Percentiles rank a stretch among this genome's conserved stretches.
These are phyloP conservation scores for Pseudopyricularia javanii DNA, from an alignment of 2,329 filamentous ascomycete genomes.

Conservation along the genomic window DNA sequence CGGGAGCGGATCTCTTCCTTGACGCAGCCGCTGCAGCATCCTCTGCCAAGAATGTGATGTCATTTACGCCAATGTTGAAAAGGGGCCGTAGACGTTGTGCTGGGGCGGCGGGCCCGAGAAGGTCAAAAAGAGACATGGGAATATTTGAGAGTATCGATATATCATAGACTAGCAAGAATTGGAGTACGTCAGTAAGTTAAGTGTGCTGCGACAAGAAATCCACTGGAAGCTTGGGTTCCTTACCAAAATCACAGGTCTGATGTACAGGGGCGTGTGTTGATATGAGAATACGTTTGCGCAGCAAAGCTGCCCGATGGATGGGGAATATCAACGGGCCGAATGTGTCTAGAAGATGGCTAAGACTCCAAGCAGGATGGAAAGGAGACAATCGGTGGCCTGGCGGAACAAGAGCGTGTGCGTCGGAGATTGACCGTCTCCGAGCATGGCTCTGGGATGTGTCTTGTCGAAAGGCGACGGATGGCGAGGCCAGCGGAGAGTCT, in stretches of 20 bases:
- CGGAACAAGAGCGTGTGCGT: conserved; percentile 44
- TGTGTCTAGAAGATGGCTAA: conserved; percentile 62
- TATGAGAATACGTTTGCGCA: conserved; percentile 80
- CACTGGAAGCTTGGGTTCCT: no score
- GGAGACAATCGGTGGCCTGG: conserved; percentile 56
- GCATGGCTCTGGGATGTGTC: conserved; percentile 28
- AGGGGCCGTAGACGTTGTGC: conserved; percentile 62
- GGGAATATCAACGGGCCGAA: conserved; percentile 92
- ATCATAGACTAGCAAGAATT: conserved; percentile 59
- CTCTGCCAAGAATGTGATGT: conserved; percentile 67
- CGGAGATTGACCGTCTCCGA: conserved; percentile 48
- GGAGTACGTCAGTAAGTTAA: conserved; percentile 3
- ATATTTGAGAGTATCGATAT: conserved; percentile 88
- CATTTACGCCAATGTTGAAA: conserved; percentile 89
- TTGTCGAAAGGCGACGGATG: conserved; percentile 30
- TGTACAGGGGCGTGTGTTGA: conserved; percentile 79
- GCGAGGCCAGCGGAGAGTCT: conserved; percentile 41
- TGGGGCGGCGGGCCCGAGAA: conserved; percentile 50
- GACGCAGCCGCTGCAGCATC: conserved; percentile 22
- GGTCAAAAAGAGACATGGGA: conserved; percentile 58
- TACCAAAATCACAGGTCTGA: conserved; percentile 80
- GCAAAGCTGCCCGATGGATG: conserved; percentile 72
- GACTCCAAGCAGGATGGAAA: conserved; percentile 77
- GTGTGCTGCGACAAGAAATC: conserved; percentile 2
- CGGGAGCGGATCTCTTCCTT: conserved; percentile 7